Conservation (phyloP, 2,329 filamentous ascomycete species). For the Calonectria leucothoes region DNA sequence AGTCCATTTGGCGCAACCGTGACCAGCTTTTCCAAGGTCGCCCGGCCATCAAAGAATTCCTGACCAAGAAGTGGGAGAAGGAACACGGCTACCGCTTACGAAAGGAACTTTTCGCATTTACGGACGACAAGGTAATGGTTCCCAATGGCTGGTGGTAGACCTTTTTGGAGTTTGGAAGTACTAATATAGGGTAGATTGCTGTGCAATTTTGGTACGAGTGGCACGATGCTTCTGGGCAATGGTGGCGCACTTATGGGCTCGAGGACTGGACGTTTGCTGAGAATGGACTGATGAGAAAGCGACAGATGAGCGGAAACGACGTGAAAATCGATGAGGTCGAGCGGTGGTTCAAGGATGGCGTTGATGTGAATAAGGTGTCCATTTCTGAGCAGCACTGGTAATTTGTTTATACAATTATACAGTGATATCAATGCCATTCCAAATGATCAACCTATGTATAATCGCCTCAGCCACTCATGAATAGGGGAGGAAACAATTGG, state of each 20-base stretch:
- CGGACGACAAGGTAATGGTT: conserved; percentile 66
- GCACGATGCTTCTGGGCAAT: conserved; percentile 75
- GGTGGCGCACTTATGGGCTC: conserved; percentile 89
- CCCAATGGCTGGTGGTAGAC: too few relatives aligned
- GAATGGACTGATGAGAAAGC: conserved; percentile 78
- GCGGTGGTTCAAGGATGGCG: conserved; percentile 77
- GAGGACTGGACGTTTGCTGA: conserved; percentile 83
- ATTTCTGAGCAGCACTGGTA: conserved; percentile 78
- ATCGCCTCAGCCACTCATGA: too few relatives aligned
- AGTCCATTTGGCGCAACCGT: conserved; percentile 86
- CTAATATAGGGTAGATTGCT: conserved; percentile 66
- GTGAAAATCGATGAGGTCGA: conserved; percentile 70
- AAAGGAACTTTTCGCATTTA: conserved; percentile 87
- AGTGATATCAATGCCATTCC: not conserved
- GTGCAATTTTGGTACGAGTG: conserved; percentile 95
- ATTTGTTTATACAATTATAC: too few relatives aligned
- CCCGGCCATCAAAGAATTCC: conserved; percentile 73
- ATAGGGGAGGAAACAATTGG: too few relatives aligned
- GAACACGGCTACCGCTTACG: conserved; percentile 80
- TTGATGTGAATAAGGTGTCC: conserved; percentile 75
- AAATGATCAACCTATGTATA: not conserved
- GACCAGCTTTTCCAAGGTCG: conserved; percentile 76
- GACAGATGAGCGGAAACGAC: conserved; percentile 82
- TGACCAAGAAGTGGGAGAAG: conserved; percentile 79
- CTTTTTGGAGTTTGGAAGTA: not conserved